A percentile compares a stretch with the other conserved stretches of the same genome.
phyloP scores from a whole-genome alignment of 371 early-diverging fungal genomes.

The Parasitella parasitica region DNA sequence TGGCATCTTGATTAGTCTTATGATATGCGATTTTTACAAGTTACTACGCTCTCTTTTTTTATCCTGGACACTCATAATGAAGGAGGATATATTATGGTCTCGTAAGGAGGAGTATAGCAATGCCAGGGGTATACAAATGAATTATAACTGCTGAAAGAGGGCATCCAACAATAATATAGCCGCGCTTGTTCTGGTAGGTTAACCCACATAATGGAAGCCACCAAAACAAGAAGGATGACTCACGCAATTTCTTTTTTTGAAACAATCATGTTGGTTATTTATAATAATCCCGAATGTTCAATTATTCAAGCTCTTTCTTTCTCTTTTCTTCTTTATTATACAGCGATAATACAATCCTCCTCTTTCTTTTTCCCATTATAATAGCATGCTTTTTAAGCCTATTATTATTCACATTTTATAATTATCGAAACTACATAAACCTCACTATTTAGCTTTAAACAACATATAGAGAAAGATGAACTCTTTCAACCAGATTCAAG shows the following conservation, averaged over 20 bases:
- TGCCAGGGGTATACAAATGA: not conserved
- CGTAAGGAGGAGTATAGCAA: not conserved
- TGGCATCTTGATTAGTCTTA: too few relatives aligned
- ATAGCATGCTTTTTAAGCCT: not conserved
- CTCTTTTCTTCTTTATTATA: not conserved
- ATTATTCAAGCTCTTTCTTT: not conserved
- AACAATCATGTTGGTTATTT: not conserved
- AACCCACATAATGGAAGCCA: not conserved
- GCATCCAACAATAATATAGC: not conserved
- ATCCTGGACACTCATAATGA: not conserved
- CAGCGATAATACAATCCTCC: not conserved
- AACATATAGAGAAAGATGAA: not conserved
- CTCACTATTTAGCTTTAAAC: not conserved
- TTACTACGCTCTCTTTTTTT: not conserved
- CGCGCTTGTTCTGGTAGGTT: not conserved
- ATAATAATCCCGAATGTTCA: slow-evolving; percentile 7
- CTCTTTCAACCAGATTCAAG: not conserved
- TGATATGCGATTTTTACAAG: too few relatives aligned
- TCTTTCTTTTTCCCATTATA: not conserved
- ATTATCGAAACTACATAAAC: not conserved
- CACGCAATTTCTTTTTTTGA: not conserved
- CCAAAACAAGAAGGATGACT: slow-evolving; percentile 1
- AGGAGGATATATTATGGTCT: too few relatives aligned
- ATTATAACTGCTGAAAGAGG: too few relatives aligned
- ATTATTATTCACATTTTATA: slow-evolving; percentile 1